These are phyloP conservation scores for Heimioporus sp. DNA, from an alignment of 768 basidiomycete genomes.

Conservation along the genomic window DNA sequence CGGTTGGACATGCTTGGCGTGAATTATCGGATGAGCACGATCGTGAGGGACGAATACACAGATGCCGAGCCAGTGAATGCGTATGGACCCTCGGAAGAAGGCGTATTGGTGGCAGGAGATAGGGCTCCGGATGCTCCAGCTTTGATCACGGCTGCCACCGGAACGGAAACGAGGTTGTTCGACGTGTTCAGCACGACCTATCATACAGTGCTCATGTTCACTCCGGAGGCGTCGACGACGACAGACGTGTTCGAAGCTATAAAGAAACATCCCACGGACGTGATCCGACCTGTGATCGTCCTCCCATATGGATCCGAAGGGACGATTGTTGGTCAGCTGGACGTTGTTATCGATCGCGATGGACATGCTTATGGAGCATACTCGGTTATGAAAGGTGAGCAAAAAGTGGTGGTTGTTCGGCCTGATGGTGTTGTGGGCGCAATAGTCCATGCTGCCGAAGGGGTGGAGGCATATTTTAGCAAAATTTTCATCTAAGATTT, in stretches of 20 bases:
- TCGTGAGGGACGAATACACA: slow-evolving; percentile 39
- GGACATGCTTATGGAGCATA: slow-evolving; percentile 43
- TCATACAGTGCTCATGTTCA: slow-evolving; percentile 30
- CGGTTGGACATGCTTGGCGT: slow-evolving; percentile 45
- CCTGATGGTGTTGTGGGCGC: slow-evolving; percentile 46
- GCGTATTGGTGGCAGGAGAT: slow-evolving; percentile 9
- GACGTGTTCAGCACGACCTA: background rate
- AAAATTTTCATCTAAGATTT: slow-evolving; percentile 5
- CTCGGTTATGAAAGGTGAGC: slow-evolving; percentile 28
- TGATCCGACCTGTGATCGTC: slow-evolving; percentile 11
- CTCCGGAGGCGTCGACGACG: slow-evolving; percentile 1
- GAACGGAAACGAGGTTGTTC: background rate
- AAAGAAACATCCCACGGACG: background rate
- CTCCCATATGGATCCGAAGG: slow-evolving; percentile 4
- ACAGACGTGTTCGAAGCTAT: slow-evolving; percentile 9
- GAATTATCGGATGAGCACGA: slow-evolving; percentile 51
- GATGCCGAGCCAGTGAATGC: background rate
- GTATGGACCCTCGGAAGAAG: slow-evolving; percentile 4
- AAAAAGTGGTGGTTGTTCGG: slow-evolving; percentile 35
- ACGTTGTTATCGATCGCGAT: slow-evolving; percentile 34
- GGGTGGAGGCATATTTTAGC: slow-evolving; percentile 15
- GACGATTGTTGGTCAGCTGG: slow-evolving; percentile 17
- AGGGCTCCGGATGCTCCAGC: slow-evolving; percentile 15
- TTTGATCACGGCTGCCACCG: background rate
- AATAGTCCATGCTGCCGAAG: slow-evolving; percentile 19